phyloP scores from a whole-genome alignment of 106 monocot genomes.

The Dioscorea dumetorum region DNA sequence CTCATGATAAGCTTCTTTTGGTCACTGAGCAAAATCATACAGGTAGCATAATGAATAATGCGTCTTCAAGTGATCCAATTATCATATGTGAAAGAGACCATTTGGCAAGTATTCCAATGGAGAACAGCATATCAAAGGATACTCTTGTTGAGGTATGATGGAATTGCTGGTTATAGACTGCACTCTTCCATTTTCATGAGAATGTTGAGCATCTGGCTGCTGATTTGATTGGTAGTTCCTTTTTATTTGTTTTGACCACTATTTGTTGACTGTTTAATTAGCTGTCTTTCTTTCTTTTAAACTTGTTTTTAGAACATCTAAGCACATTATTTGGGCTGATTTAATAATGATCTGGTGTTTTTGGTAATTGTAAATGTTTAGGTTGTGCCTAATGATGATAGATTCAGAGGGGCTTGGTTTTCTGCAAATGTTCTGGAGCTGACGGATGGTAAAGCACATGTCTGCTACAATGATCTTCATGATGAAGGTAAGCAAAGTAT shows the following conservation, averaged over 20 bases:
- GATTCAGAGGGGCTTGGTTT: conserved; percentile 66
- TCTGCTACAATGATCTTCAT: conserved; percentile 52
- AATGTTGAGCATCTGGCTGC: neutral
- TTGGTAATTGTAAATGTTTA: conserved; percentile 15
- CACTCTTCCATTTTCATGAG: neutral
- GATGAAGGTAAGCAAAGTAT: conserved; percentile 41
- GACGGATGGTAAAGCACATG: conserved; percentile 53
- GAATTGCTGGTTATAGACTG: neutral
- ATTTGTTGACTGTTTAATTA: neutral
- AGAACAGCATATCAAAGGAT: conserved; percentile 45
- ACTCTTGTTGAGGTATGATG: conserved; percentile 64
- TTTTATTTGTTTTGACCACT: neutral
- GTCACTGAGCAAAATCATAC: neutral
- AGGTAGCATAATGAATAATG: conserved; percentile 18
- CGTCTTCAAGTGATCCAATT: conserved; percentile 6
- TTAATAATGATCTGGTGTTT: neutral
- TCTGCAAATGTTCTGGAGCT: conserved; percentile 71
- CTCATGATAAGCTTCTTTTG: too few species aligned
- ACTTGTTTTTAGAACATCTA: neutral
- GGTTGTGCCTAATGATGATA: conserved; percentile 57
- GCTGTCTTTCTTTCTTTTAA: neutral
- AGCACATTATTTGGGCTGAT: neutral
- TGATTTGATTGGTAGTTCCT: neutral
- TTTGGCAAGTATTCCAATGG: conserved; percentile 7
- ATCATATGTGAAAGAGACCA: conserved; percentile 16